Evolutionary conservation across 352 stramenopile genomes (phyloP).

Genomic region (Albugo candida): DNA sequence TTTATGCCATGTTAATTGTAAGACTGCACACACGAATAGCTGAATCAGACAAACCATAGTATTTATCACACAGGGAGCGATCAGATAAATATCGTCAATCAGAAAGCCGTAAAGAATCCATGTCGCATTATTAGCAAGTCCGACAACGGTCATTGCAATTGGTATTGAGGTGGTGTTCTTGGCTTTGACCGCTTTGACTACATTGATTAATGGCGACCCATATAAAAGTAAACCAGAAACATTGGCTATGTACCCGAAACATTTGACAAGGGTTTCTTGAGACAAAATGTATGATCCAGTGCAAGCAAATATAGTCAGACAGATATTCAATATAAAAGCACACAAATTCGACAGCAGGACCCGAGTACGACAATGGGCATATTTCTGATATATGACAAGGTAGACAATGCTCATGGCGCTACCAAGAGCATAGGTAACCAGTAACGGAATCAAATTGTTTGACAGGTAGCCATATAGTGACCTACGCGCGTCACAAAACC

Average conservation of each 20-base stretch:
- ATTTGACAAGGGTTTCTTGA: conserved; percentile 11
- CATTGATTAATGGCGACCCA: conserved; percentile 31
- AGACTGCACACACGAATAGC: conserved; percentile 36
- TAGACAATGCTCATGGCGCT: conserved; percentile 22
- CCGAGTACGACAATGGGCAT: conserved; percentile 17
- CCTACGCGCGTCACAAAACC: conserved; percentile 7
- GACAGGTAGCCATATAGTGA: conserved; percentile 43
- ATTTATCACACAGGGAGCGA: conserved; percentile 30
- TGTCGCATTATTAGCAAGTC: conserved; percentile 47
- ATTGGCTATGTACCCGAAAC: conserved; percentile 24
- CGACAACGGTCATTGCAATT: conserved; percentile 37
- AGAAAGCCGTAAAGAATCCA: conserved; percentile 49
- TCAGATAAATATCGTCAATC: conserved; percentile 29
- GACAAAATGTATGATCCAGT: conserved; percentile 15
- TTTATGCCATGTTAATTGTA: too few relatives aligned
- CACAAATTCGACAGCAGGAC: conserved; percentile 16
- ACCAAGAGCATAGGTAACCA: conserved; percentile 34
- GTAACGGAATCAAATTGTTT: conserved; percentile 20
- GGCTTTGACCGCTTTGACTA: conserved; percentile 28
- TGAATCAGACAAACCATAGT: conserved; percentile 26
- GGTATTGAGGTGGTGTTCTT: conserved; percentile 35
- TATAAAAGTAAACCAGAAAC: conserved; percentile 41
- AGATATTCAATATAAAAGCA: conserved; percentile 19
- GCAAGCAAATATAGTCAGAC: conserved; percentile 26
- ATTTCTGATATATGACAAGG: conserved; percentile 25